A percentile compares a stretch with the other conserved stretches of the same genome.
Conservation (phyloP, 345 rosid species). For the Camelina hispida region DNA sequence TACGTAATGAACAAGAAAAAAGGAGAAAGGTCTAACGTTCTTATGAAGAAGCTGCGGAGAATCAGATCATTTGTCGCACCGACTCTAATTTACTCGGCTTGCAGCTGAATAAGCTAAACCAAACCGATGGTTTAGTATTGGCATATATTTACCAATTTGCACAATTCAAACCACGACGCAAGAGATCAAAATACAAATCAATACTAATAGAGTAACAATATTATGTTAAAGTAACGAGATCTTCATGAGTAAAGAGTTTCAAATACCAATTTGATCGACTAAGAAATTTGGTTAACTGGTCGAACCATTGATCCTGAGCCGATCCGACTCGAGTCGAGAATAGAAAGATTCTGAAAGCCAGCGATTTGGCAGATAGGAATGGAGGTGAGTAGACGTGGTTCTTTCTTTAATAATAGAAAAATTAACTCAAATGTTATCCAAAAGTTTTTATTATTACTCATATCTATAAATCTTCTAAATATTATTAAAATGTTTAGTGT, state of each 20-base stretch:
- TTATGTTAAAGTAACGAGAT: too few species aligned
- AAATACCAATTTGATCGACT: not conserved
- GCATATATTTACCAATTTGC: not conserved
- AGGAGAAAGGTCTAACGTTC: constrained; percentile 13
- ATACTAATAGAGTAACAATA: too few species aligned
- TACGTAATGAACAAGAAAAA: constrained; percentile 41
- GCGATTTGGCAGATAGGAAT: constrained; percentile 27
- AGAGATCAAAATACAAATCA: not conserved
- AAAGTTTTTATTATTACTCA: too few species aligned
- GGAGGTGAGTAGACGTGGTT: constrained; percentile 28
- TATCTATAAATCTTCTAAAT: too few species aligned
- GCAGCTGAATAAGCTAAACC: constrained; percentile 7
- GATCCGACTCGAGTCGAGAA: not conserved
- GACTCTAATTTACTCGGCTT: not conserved
- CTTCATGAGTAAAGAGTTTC: not conserved
- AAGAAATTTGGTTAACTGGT: constrained; percentile 2
- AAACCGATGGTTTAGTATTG: constrained; percentile 27
- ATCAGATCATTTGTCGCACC: constrained; percentile 27
- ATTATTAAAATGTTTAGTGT: too few species aligned
- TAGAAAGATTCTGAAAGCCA: constrained; percentile 2
- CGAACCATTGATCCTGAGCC: not conserved
- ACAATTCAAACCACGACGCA: not conserved
- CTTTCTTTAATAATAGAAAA: constrained; percentile 14
- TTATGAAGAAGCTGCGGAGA: constrained; percentile 32
- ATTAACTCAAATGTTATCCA: too few species aligned